Conservation (phyloP, 2,329 filamentous ascomycete genomes). For the Trichophyton schoenleinii region DNA sequence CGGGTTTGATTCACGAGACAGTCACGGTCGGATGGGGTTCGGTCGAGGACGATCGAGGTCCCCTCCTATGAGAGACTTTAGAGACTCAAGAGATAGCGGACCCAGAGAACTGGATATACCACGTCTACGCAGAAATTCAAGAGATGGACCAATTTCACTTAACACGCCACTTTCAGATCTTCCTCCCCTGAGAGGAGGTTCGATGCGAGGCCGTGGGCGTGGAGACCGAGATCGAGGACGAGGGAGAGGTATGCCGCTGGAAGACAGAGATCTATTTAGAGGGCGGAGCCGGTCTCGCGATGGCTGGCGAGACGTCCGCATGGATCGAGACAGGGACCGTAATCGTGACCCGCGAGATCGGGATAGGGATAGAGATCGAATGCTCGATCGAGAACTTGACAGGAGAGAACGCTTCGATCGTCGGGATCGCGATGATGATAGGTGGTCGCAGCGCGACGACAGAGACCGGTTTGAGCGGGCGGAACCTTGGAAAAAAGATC, state of each 20-base stretch:
- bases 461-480: conserved; percentile 21
- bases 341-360: conserved; percentile 23
- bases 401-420: conserved; percentile 20
- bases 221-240: conserved; percentile 34
- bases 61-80: conserved; percentile 30
- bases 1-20: conserved; percentile 34
- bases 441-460: conserved; percentile 18
- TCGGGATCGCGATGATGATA: conserved; percentile 21
- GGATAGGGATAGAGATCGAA: conserved; percentile 22
- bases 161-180: conserved; percentile 27
- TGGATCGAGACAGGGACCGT: conserved; percentile 20
- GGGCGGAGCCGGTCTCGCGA: conserved; percentile 35
- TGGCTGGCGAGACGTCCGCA: conserved; percentile 28
- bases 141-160: conserved; percentile 30
- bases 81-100: conserved; percentile 26
- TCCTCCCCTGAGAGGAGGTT: conserved; percentile 24
- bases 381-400: conserved; percentile 17
- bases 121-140: conserved; percentile 33
- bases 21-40: conserved; percentile 28
- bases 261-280: conserved; percentile 33
- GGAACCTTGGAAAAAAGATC: conserved; percentile 31
- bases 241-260: conserved; percentile 28
- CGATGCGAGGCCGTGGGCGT: conserved; percentile 32
- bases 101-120: conserved; percentile 28
- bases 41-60: conserved; percentile 36